Evolutionary conservation across 768 basidiomycete genomes (phyloP).

Genomic region (Psilocybe azurescens): DNA sequence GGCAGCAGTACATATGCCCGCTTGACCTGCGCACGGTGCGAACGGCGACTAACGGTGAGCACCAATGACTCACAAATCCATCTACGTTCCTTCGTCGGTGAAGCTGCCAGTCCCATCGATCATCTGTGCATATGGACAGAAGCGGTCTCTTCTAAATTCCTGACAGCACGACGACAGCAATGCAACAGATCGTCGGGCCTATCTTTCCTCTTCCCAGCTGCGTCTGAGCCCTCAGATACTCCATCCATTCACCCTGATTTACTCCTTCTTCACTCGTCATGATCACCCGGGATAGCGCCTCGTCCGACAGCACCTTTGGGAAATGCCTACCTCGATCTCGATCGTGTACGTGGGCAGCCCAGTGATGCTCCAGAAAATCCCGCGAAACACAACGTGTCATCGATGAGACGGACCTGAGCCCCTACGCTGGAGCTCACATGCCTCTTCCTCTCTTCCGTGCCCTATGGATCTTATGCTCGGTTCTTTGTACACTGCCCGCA

Average conservation of each 20-base stretch:
- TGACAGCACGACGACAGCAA: neutral
- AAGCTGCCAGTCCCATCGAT: neutral
- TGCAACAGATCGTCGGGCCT: neutral
- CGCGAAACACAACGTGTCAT: too few relatives aligned
- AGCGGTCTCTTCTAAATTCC: neutral
- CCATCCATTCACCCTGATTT: slow-evolving; percentile 3
- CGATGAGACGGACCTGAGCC: too few relatives aligned
- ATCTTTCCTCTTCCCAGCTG: neutral
- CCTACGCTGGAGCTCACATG: too few relatives aligned
- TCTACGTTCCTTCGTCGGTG: neutral
- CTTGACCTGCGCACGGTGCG: too few relatives aligned
- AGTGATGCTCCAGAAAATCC: too few relatives aligned
- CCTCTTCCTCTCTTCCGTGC: too few relatives aligned
- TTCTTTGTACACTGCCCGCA: too few relatives aligned
- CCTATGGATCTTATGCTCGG: too few relatives aligned
- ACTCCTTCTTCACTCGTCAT: neutral
- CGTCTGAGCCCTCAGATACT: neutral
- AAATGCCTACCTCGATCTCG: slow-evolving; percentile 13
- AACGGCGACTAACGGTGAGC: neutral
- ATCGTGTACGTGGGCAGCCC: neutral
- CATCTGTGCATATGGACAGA: neutral
- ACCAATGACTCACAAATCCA: neutral
- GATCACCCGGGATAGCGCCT: neutral
- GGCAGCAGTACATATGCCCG: too few relatives aligned
- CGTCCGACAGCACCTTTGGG: slow-evolving; percentile 9